These are phyloP conservation scores for Berkeleyomyces rouxiae DNA, from an alignment of 2,329 filamentous ascomycete species.

Conservation along the genomic window DNA sequence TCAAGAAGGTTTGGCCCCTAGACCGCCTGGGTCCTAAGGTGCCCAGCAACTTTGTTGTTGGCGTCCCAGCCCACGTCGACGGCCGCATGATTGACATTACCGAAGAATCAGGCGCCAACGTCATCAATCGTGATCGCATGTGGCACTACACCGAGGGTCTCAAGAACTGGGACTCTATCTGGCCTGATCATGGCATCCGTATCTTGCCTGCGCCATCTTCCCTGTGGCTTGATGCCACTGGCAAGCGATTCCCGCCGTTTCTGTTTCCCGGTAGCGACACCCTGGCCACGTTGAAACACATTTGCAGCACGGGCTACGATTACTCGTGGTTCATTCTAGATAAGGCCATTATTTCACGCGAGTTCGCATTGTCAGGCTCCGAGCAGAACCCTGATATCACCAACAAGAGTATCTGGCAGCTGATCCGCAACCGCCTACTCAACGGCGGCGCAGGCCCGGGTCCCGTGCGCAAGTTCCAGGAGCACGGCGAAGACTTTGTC, in stretches of 20 bases:
- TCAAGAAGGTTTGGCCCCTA: conserved; percentile 40
- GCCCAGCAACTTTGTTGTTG: conserved; percentile 39
- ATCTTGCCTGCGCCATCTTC: conserved; percentile 43
- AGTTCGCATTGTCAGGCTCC: conserved; percentile 45
- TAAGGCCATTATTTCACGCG: conserved; percentile 40
- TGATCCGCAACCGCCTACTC: conserved; percentile 34
- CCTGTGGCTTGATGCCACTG: conserved; percentile 44
- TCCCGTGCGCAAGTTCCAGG: conserved; percentile 40
- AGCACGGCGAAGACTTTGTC: conserved; percentile 42
- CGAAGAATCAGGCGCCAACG: conserved; percentile 32
- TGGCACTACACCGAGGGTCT: conserved; percentile 51
- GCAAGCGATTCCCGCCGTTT: conserved; percentile 38
- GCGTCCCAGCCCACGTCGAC: conserved; percentile 47
- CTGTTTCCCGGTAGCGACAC: conserved; percentile 43
- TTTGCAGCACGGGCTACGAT: conserved; percentile 43
- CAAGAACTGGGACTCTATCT: conserved; percentile 45
- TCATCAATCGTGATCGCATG: conserved; percentile 47
- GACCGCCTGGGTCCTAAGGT: conserved; percentile 39
- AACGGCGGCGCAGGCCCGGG: conserved; percentile 32
- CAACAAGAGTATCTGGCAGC: conserved; percentile 36
- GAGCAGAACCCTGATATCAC: conserved; percentile 48
- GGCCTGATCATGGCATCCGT: conserved; percentile 43
- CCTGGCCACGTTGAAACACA: conserved; percentile 39
- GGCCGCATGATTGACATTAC: conserved; percentile 44
- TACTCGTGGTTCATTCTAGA: conserved; percentile 48